A percentile compares a stretch with the other conserved stretches of the same genome.
These are phyloP conservation scores for Aulographum hederae DNA, from an alignment of 2,329 filamentous ascomycete genomes.

Conservation along the genomic window DNA sequence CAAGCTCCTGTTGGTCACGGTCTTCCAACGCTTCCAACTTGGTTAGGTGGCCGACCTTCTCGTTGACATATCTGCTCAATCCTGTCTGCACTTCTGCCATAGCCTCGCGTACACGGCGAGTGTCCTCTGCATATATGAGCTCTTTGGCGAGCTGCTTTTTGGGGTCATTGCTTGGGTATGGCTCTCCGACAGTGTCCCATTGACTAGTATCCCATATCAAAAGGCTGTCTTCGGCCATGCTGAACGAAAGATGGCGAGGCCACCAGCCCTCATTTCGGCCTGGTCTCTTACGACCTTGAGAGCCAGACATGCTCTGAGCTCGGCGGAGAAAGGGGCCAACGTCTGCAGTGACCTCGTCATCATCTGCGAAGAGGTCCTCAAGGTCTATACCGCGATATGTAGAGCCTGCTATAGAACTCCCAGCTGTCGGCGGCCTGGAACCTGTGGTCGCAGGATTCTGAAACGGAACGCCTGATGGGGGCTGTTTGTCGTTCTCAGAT, in stretches of 20 bases:
- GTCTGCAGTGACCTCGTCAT: constrained; percentile 27
- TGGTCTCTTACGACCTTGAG: neutral
- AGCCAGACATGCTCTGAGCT: constrained; percentile 35
- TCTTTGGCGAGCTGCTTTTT: constrained; percentile 16
- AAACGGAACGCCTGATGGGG: no score
- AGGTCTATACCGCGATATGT: constrained; percentile 41
- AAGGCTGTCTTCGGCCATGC: constrained; percentile 56
- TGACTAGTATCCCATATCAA: constrained; percentile 44
- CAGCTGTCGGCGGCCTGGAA: constrained; percentile 20
- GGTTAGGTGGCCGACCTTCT: constrained; percentile 37
- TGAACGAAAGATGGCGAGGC: constrained; percentile 58
- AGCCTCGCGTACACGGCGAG: constrained; percentile 33
- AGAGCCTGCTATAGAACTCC: constrained; percentile 37
- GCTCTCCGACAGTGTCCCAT: constrained; percentile 38
- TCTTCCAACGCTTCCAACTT: constrained; percentile 43
- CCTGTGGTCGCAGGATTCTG: no score
- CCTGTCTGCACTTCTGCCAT: constrained; percentile 33
- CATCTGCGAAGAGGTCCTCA: constrained; percentile 32
- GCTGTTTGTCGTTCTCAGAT: no score
- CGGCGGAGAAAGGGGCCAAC: constrained; percentile 37
- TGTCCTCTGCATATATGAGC: constrained; percentile 30
- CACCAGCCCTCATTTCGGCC: constrained; percentile 39
- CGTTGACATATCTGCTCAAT: constrained; percentile 42
- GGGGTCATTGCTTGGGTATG: constrained; percentile 10
- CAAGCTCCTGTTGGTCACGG: constrained; percentile 45